phyloP scores from a whole-genome alignment of 805 yeast species.

The Metschnikowia corniflorae region DNA sequence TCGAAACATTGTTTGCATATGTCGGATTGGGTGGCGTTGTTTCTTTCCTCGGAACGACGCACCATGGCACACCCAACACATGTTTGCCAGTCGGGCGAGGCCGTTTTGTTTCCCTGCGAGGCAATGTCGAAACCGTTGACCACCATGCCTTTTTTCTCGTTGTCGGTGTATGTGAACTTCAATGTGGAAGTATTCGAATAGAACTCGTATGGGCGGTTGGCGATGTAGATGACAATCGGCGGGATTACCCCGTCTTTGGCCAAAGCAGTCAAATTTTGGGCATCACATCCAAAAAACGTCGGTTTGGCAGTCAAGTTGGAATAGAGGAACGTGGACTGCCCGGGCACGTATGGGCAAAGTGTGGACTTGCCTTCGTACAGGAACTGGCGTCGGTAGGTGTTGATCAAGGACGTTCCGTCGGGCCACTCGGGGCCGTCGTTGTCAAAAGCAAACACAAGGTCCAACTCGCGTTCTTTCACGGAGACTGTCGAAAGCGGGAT shows the following conservation, averaged over 20 bases:
- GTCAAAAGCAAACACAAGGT: conserved; percentile 38
- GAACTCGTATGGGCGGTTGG: conserved; percentile 65
- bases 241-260: conserved; percentile 45
- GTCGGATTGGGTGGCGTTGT: conserved; percentile 22
- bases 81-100: conserved; percentile 19
- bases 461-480: conserved; percentile 33
- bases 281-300: conserved; percentile 80
- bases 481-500: conserved; percentile 33
- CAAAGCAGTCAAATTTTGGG: conserved; percentile 55
- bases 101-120: conserved; percentile 26
- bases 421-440: conserved; percentile 33
- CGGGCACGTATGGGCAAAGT: conserved; percentile 81
- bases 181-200: conserved; percentile 71
- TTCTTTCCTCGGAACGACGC: conserved; percentile 25
- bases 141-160: conserved; percentile 57
- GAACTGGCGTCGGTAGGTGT: conserved; percentile 36
- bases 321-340: conserved; percentile 53
- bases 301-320: conserved; percentile 65
- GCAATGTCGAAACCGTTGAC: conserved; percentile 72
- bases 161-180: conserved; percentile 56
- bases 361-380: conserved; percentile 49
- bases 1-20: conserved; percentile 24
- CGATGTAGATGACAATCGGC: conserved; percentile 74
- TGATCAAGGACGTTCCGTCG: conserved; percentile 29
- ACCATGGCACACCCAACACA: conserved; percentile 32